A percentile compares a stretch with the other conserved stretches of the same genome.
These are phyloP conservation scores for Paracorniculantispora psalliotae DNA, from an alignment of 2,329 filamentous ascomycete genomes.

Conservation along the genomic window DNA sequence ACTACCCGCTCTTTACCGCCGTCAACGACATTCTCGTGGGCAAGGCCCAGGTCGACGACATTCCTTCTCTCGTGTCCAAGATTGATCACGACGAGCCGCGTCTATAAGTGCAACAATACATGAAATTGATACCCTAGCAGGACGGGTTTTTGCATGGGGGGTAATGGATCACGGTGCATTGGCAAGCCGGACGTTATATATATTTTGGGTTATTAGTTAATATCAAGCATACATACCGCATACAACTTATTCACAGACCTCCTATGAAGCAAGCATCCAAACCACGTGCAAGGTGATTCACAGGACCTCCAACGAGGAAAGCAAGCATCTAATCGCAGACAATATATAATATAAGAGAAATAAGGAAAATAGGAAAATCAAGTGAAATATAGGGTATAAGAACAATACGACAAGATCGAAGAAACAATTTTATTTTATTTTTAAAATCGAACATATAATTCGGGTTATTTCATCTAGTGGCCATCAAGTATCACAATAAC, in stretches of 20 bases:
- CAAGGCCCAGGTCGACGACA: slow-evolving; percentile 71
- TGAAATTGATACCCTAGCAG: slow-evolving; percentile 3
- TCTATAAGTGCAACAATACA: not conserved
- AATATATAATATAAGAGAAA: too few relatives aligned
- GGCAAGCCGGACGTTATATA: not conserved
- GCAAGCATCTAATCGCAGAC: too few relatives aligned
- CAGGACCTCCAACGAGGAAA: too few relatives aligned
- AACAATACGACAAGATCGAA: too few relatives aligned
- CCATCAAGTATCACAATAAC: too few relatives aligned
- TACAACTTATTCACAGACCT: not conserved
- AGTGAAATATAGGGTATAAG: too few relatives aligned
- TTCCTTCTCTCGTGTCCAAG: slow-evolving; percentile 61
- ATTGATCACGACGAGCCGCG: slow-evolving; percentile 11
- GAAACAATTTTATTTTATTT: too few relatives aligned
- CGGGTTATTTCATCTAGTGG: too few relatives aligned
- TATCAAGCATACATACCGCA: slow-evolving; percentile 7
- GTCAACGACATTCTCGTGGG: slow-evolving; percentile 77
- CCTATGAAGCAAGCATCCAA: too few relatives aligned
- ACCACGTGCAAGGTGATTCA: too few relatives aligned
- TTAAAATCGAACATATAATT: too few relatives aligned
- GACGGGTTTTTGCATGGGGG: not conserved
- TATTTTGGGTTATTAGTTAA: slow-evolving; percentile 2
- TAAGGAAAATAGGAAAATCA: too few relatives aligned
- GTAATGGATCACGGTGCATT: not conserved
- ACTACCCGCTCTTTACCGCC: slow-evolving; percentile 90